phyloP scores from a whole-genome alignment of 768 basidiomycete genomes.

The Mycena galericulata region DNA sequence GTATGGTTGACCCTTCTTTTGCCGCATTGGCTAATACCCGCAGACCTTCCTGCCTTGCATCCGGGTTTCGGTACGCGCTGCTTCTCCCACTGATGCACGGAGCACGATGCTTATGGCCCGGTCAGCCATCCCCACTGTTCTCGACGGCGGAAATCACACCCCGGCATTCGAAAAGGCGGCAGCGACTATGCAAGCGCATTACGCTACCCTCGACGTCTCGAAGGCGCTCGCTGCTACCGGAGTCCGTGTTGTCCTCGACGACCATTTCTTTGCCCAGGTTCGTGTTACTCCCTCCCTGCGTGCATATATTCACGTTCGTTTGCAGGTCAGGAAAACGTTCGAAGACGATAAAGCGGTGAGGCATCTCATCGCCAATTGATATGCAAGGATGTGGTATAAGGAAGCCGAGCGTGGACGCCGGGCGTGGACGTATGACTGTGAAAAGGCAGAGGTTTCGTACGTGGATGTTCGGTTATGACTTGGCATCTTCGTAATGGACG shows the following conservation, averaged over 20 bases:
- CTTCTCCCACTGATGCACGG: background rate
- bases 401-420: background rate
- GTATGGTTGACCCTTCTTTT: conserved; percentile 48
- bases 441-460: background rate
- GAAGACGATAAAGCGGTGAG: conserved; percentile 55
- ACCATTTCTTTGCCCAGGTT: conserved; percentile 70
- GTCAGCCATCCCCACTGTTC: conserved; percentile 79
- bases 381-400: background rate
- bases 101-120: background rate
- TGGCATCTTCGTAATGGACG: no score
- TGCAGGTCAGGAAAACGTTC: conserved; percentile 62
- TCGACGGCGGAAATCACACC: conserved; percentile 85
- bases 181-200: conserved; percentile 68
- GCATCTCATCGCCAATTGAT: conserved; percentile 1
- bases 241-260: conserved; percentile 76
- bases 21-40: background rate
- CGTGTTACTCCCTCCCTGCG: conserved; percentile 13
- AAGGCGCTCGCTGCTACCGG: conserved; percentile 81
- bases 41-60: conserved; percentile 54
- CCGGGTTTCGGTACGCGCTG: conserved; percentile 70
- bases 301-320: background rate
- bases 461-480: no score
- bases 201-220: conserved; percentile 73
- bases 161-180: conserved; percentile 74
- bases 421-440: no score